Base-by-base conservation (phyloP, 139 green algal species). In the Chara braunii region DNA sequence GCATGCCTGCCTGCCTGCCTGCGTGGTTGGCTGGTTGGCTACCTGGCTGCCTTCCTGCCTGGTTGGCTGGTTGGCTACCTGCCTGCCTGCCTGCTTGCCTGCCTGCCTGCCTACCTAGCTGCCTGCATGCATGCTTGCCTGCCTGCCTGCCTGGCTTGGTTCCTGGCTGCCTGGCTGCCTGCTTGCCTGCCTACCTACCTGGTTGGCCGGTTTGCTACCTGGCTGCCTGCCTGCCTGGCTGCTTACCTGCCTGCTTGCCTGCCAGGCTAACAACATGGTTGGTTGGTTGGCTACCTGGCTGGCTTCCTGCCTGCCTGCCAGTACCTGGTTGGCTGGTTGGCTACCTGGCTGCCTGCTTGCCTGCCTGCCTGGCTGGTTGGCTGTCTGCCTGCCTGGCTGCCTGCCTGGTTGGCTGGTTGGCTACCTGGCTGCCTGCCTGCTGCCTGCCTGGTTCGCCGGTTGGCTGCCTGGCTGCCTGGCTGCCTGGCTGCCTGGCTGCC, bases 1-100 rank as follows among this genome's bases (percentile, higher is more conserved):
- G 54, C 29, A 18, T 63, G 54, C 29, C 54, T 48, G 54, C 54
- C 54, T 63, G 54, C 54, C 26, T 63, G 54, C 55, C n/a, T n/a
- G n/a, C n/a, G n/a, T n/a, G n/a, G n/a, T n/a, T n/a, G n/a, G n/a
- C n/a, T n/a, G n/a, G n/a, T n/a, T n/a, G n/a, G n/a, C n/a, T n/a
- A n/a, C n/a, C 31, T 64, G 55, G 37, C 55, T 64, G 55, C 55
- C 55, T 64, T 37, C 55, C 55, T 64, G 55, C 55, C 55, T 64
- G 55, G 37, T 23, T 55, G 55, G 37, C 55, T 64, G 55, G 37
- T 24, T 51, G 55, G 37, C 55, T 64, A 40, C 55, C 55, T 64
- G 55, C 55, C 31, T 64, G 55, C 55, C 2, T 64, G 31, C 55
- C 54, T 63, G 54, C 54, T 34, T 60, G 52, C 52, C 52, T 60